Conservation (phyloP, 805 yeast genomes). For the Saccharomycopsis olivae region DNA sequence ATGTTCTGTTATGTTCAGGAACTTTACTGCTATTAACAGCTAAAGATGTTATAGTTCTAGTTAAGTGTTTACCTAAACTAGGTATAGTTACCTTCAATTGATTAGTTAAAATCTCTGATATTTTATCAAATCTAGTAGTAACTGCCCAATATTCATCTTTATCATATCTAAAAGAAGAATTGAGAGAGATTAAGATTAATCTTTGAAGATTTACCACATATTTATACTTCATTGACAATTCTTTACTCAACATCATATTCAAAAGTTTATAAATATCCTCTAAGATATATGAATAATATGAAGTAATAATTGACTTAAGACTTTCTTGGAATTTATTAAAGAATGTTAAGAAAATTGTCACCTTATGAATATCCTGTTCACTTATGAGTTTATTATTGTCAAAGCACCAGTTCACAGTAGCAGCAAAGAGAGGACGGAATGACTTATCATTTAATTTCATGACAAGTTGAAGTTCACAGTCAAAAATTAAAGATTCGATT, state of each 20-base stretch:
- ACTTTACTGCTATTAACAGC: constrained; percentile 60
- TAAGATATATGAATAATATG: constrained; percentile 75
- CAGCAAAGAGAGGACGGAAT: constrained; percentile 86
- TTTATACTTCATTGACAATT: constrained; percentile 23
- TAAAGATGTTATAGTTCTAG: constrained; percentile 67
- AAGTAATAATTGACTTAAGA: constrained; percentile 77
- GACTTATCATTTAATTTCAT: constrained; percentile 89
- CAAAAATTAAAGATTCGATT: constrained; percentile 67
- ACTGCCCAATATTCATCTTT: constrained; percentile 94
- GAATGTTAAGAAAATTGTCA: constrained; percentile 72
- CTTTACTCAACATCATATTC: constrained; percentile 29
- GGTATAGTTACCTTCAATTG: constrained; percentile 66
- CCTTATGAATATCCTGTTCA: constrained; percentile 31
- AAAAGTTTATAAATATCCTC: constrained; percentile 59
- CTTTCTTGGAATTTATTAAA: constrained; percentile 76
- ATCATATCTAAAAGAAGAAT: constrained; percentile 77
- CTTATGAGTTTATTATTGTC: constrained; percentile 38
- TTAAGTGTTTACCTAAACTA: constrained; percentile 67
- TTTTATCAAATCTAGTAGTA: constrained; percentile 68
- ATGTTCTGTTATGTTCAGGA: constrained; percentile 61
- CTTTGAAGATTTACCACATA: constrained; percentile 52
- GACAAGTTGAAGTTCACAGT: constrained; percentile 64
- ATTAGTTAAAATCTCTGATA: constrained; percentile 48
- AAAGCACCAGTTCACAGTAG: constrained; percentile 84
- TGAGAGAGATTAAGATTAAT: constrained; percentile 59